These are phyloP conservation scores for Sungouiella blattae DNA, from an alignment of 805 yeast species.

Conservation along the genomic window DNA sequence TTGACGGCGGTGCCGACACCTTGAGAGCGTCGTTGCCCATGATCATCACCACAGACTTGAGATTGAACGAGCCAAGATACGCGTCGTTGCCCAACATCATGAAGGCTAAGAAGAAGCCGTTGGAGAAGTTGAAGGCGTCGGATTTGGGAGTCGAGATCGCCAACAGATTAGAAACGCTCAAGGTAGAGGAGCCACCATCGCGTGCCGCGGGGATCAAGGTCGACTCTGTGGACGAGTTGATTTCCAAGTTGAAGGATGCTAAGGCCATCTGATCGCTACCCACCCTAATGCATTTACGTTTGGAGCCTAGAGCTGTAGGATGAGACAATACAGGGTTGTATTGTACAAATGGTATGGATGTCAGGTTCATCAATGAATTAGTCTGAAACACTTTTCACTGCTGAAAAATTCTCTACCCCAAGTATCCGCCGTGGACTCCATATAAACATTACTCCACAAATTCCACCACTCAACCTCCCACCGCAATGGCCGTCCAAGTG, in stretches of 20 bases:
- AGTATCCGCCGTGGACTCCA: constrained; percentile 2
- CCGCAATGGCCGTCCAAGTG: constrained; percentile 1
- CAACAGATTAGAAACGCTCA: constrained; percentile 62
- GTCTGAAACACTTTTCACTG: too few species aligned
- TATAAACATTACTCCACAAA: neutral
- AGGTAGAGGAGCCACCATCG: constrained; percentile 81
- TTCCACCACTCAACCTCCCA: neutral
- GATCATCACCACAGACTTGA: constrained; percentile 86
- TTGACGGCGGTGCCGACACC: constrained; percentile 92
- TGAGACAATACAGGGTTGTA: too few species aligned
- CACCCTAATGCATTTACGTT: neutral
- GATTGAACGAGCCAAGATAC: constrained; percentile 92
- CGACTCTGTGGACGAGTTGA: constrained; percentile 73
- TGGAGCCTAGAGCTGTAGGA: too few species aligned
- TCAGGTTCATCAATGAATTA: too few species aligned
- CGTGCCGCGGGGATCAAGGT: constrained; percentile 84
- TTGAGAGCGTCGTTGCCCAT: constrained; percentile 75
- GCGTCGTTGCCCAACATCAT: constrained; percentile 94
- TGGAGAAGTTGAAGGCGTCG: constrained; percentile 57
- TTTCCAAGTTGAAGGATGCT: constrained; percentile 70
- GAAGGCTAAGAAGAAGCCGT: constrained; percentile 97
- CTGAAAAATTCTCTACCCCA: too few species aligned
- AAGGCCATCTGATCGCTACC: constrained; percentile 56
- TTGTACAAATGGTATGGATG: too few species aligned
- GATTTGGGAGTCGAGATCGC: constrained; percentile 69